These are phyloP conservation scores for Clonostachys sp. DNA, from an alignment of 2,329 filamentous ascomycete genomes.

Conservation along the genomic window DNA sequence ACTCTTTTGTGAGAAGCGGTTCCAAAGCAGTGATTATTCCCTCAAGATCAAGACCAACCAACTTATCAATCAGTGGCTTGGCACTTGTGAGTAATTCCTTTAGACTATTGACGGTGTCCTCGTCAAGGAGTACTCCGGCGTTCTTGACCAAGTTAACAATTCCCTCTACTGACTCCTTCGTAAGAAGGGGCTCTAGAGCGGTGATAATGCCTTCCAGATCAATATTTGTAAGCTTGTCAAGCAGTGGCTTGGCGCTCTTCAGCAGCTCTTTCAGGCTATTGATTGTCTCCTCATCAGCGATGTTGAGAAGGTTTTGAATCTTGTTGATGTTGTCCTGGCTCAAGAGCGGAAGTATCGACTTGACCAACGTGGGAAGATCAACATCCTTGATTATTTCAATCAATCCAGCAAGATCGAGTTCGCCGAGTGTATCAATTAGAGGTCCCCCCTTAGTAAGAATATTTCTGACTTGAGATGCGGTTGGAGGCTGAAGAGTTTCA, in stretches of 20 bases:
- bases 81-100: constrained; percentile 13
- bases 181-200: constrained; percentile 16
- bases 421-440: constrained; percentile 17
- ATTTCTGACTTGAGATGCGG: constrained; percentile 17
- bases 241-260: constrained; percentile 20
- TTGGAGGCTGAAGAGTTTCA: constrained; percentile 25
- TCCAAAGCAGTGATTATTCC: constrained; percentile 18
- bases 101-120: constrained; percentile 11
- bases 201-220: constrained; percentile 20
- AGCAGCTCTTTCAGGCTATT: constrained; percentile 25
- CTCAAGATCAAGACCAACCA: constrained; percentile 21
- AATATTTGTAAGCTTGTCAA: constrained; percentile 15
- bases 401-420: constrained; percentile 24
- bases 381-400: constrained; percentile 20
- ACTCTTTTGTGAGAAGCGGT: constrained; percentile 17
- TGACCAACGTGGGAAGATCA: constrained; percentile 19
- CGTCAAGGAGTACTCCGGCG: constrained; percentile 16
- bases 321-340: constrained; percentile 20
- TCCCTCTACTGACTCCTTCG: constrained; percentile 14
- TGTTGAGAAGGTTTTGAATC: constrained; percentile 24
- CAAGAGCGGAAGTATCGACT: constrained; percentile 18
- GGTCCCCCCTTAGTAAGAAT: constrained; percentile 13
- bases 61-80: constrained; percentile 20
- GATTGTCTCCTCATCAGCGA: constrained; percentile 21
- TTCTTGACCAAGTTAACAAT: constrained; percentile 19